Conservation (phyloP, 208 protist species). For the Vickermania spadyakhi region DNA sequence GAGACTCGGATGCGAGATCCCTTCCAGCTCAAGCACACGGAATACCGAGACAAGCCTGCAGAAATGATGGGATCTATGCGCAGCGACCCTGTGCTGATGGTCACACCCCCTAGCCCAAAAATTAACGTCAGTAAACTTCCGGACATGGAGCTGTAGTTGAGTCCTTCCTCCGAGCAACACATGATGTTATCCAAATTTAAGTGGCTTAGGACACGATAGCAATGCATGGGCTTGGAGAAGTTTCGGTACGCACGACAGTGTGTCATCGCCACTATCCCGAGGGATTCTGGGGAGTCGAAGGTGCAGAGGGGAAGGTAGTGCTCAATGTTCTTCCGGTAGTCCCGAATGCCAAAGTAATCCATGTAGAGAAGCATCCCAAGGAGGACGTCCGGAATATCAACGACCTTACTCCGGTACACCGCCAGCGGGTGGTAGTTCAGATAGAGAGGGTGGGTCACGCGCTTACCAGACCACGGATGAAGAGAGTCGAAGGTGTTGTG, state of each 20-base stretch:
- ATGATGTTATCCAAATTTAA: conserved; percentile 85
- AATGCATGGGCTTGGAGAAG: conserved; percentile 65
- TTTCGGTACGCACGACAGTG: conserved; percentile 48
- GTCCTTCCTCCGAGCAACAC: conserved; percentile 75
- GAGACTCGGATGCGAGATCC: conserved; percentile 54
- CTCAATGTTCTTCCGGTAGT: conserved; percentile 60
- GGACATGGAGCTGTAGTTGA: conserved; percentile 79
- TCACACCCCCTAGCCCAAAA: conserved; percentile 67
- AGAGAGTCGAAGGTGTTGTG: conserved; percentile 85
- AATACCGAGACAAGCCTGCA: conserved; percentile 47
- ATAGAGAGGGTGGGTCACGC: conserved; percentile 62
- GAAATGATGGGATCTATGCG: conserved; percentile 67
- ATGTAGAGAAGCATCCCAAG: conserved; percentile 77
- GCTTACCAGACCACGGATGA: conserved; percentile 46
- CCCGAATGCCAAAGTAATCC: conserved; percentile 60
- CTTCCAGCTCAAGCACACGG: conserved; percentile 74
- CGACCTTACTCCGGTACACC: conserved; percentile 78
- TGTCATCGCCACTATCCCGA: conserved; percentile 61
- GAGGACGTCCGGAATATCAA: conserved; percentile 84
- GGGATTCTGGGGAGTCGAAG: conserved; percentile 70
- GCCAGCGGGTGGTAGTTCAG: conserved; percentile 88
- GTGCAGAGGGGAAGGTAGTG: conserved; percentile 84
- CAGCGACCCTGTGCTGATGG: conserved; percentile 30
- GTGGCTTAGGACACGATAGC: conserved; percentile 57
- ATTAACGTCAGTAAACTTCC: conserved; percentile 47